Evolutionary conservation across 164 flowering plant genomes (phyloP).

Genomic region (Vitis cinerea): DNA sequence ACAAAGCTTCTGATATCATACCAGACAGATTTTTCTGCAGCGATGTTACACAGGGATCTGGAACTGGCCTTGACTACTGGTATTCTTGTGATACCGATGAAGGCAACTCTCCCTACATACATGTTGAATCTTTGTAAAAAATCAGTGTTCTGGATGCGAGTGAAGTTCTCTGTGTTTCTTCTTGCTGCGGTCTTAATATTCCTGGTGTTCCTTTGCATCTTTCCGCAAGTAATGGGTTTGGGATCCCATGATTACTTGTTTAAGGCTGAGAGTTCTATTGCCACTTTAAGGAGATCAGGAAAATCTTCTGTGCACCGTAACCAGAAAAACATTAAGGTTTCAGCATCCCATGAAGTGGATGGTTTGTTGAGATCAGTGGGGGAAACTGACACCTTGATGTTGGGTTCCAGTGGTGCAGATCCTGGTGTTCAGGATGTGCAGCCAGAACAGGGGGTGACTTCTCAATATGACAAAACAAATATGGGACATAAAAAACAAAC

Average conservation of each 20-base stretch:
- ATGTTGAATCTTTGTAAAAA: conserved; percentile 53
- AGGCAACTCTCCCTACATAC: conserved; percentile 55
- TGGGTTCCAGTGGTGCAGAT: conserved; percentile 21
- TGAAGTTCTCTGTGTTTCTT: conserved; percentile 37
- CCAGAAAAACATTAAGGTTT: conserved; percentile 24
- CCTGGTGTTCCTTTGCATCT: conserved; percentile 31
- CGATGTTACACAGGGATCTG: conserved; percentile 63
- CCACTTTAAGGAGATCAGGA: conserved; percentile 21
- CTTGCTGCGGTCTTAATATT: conserved; percentile 35
- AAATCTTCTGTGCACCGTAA: conserved; percentile 24
- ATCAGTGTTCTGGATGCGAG: conserved; percentile 50
- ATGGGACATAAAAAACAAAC: conserved; percentile 17
- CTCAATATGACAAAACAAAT: conserved; percentile 15
- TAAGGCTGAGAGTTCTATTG: conserved; percentile 30
- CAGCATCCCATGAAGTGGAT: conserved; percentile 23
- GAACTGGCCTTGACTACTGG: conserved; percentile 58
- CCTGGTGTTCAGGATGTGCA: conserved; percentile 23
- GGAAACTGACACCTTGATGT: conserved; percentile 24
- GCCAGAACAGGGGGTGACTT: conserved; percentile 18
- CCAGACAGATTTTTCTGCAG: conserved; percentile 55
- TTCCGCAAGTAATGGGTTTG: conserved; percentile 35
- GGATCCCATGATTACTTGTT: conserved; percentile 27
- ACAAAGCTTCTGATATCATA: conserved; percentile 55
- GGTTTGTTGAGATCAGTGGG: conserved; percentile 26
- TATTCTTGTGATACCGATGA: conserved; percentile 69